A percentile compares a stretch with the other conserved stretches of the same genome.
Conservation (phyloP, 1,284 basidiomycete species). For the Anthracocystis panici-leucophaei region DNA sequence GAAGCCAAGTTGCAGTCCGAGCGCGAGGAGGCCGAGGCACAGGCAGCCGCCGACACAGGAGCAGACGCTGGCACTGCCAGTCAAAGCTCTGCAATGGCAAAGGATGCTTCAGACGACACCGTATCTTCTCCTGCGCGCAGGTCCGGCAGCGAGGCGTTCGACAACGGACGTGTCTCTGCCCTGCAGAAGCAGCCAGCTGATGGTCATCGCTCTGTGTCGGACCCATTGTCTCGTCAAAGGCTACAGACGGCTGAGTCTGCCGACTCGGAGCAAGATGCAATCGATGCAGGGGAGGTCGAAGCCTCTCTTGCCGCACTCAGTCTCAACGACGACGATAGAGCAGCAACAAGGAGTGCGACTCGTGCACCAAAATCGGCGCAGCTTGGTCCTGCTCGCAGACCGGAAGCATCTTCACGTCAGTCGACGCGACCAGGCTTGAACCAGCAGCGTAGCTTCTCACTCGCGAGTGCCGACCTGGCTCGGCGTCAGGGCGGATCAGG, state of each 20-base stretch:
- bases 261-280: slow-evolving; percentile 29
- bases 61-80: not conserved
- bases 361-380: slow-evolving; percentile 36
- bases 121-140: slow-evolving; percentile 18
- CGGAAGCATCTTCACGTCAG: slow-evolving; percentile 18
- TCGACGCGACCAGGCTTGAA: slow-evolving; percentile 23
- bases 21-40: slow-evolving; percentile 50
- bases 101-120: not conserved
- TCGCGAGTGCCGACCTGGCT: slow-evolving; percentile 40
- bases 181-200: slow-evolving; percentile 40
- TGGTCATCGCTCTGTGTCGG: slow-evolving; percentile 48
- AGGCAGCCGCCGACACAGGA: slow-evolving; percentile 25
- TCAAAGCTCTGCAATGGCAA: not conserved
- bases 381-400: slow-evolving; percentile 35
- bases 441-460: slow-evolving; percentile 42
- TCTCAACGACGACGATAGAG: slow-evolving; percentile 17
- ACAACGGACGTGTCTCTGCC: slow-evolving; percentile 26
- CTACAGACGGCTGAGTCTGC: slow-evolving; percentile 33
- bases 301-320: slow-evolving; percentile 38
- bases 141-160: slow-evolving; percentile 36
- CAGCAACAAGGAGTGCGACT: not conserved
- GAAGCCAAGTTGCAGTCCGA: slow-evolving; percentile 73
- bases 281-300: slow-evolving; percentile 47
- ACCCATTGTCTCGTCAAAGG: slow-evolving; percentile 42
- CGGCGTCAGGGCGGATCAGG: slow-evolving; percentile 13